Base-by-base conservation (phyloP, 2,329 filamentous ascomycete species). In the Aspergillus sp. region DNA sequence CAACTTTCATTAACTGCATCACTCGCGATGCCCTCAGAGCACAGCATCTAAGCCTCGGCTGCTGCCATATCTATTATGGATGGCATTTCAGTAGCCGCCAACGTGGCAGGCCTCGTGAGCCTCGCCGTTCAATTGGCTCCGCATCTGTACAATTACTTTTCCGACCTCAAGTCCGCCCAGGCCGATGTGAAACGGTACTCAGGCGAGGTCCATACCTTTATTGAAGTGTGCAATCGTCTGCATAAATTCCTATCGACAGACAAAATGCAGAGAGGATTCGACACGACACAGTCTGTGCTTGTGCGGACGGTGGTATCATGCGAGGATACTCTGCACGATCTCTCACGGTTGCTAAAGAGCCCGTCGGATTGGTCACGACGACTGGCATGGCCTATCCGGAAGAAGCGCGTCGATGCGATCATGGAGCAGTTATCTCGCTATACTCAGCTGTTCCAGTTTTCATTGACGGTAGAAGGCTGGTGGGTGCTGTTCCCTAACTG, bases 381-480 rank as follows among this genome's bases (percentile, higher is more conserved):
- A 22, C 11, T 45, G 43, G 14, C 22, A 45, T 45, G 43, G 43
- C 43, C 43, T 4, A 30, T 45, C 5, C 19, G 19, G 14, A 45
- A 45, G 26, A 24, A 24, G 10, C 20, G 43, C 4, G 43, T 45
- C 10, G 47, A 49, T 36, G 26, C 9, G 14, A 14, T 35, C 3
- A 43, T 49, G 9, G 9, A 19, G 16, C 36, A 38, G 5, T 9
- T 49, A 36, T 16, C 5, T n/a, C n/a, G 47, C 20, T 49, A 43
- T 32, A 49, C 38, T 2, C 38, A 49, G 38, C 9, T 49, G 3
- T 49, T 49, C 19, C 47, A 49, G 24, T 49, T 49, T 49, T 22
- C 47, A 4, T 35, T 49, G 11, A 49, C 24, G 3, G 36, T 49
- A 3, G 47, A 44, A 49, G 47, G 47, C 20, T 49, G 47, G 47